Percentiles rank a stretch among this genome's conserved stretches.
phyloP scores from a whole-genome alignment of 2,329 filamentous ascomycete species.

The Colletotrichum euphorbiae region DNA sequence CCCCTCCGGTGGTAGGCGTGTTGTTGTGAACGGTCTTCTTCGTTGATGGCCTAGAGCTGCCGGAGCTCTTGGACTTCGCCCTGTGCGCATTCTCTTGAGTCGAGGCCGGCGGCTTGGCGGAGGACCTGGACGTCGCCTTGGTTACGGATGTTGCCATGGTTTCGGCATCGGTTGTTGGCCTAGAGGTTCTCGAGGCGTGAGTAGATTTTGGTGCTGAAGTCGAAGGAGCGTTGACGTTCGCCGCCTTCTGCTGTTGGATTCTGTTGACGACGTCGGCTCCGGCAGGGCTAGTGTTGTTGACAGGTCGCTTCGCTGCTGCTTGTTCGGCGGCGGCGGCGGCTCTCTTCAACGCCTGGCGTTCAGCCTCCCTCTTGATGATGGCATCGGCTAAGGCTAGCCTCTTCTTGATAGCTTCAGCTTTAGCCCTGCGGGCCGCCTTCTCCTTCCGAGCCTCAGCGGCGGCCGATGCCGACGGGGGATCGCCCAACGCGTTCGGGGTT shows the following conservation, averaged over 20 bases:
- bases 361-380: neutral
- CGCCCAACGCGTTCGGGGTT: constrained; percentile 9
- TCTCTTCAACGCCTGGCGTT: neutral
- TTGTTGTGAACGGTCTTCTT: constrained; percentile 19
- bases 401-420: neutral
- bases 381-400: neutral
- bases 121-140: neutral
- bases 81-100: neutral
- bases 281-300: neutral
- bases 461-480: neutral
- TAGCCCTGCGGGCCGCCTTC: neutral
- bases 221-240: neutral
- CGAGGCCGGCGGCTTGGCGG: neutral
- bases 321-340: neutral
- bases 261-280: neutral
- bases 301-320: neutral
- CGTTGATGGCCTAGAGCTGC: neutral
- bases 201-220: neutral
- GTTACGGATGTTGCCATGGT: too few species aligned
- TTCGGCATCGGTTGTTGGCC: too few species aligned
- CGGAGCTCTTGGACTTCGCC: neutral
- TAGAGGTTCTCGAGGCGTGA: neutral
- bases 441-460: constrained; percentile 1
- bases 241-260: constrained; percentile 4
- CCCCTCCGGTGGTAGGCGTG: constrained; percentile 3